phyloP scores from a whole-genome alignment of 345 rosid species.

The Camelina laxa region DNA sequence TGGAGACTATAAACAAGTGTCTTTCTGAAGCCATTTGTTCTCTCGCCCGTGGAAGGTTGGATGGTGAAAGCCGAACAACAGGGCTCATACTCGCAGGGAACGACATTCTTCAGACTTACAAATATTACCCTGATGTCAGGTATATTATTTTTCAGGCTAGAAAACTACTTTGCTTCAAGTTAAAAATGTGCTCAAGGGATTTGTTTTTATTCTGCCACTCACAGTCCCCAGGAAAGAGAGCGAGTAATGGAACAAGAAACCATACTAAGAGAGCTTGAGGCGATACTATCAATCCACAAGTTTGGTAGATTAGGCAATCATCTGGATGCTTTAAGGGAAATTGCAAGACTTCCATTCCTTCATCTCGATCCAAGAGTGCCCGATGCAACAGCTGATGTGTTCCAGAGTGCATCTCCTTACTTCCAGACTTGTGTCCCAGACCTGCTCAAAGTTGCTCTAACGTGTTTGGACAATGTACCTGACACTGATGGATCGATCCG shows the following conservation, averaged over 20 bases:
- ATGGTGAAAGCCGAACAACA: conserved; percentile 89
- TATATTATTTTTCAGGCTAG: conserved; percentile 28
- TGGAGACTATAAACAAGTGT: conserved; percentile 88
- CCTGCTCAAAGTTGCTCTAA: conserved; percentile 77
- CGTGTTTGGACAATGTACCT: conserved; percentile 82
- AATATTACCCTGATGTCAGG: conserved; percentile 91
- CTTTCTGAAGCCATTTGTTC: conserved; percentile 91
- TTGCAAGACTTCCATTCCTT: conserved; percentile 88
- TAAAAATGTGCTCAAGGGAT: conserved; percentile 27
- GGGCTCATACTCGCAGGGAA: conserved; percentile 91
- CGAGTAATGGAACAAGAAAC: conserved; percentile 86
- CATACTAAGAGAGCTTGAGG: conserved; percentile 94
- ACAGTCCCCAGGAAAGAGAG: conserved; percentile 83
- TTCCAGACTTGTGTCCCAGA: conserved; percentile 92
- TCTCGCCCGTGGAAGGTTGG: conserved; percentile 80
- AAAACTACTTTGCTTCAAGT: neutral
- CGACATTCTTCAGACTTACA: conserved; percentile 78
- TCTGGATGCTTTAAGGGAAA: conserved; percentile 88
- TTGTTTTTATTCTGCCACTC: neutral
- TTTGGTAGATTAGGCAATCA: conserved; percentile 66
- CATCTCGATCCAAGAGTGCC: conserved; percentile 86
- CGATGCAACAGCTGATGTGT: conserved; percentile 54
- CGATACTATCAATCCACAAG: conserved; percentile 78
- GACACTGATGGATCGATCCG: conserved; percentile 92
- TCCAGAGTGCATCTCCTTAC: conserved; percentile 77